Conservation (phyloP, 2,329 filamentous ascomycete genomes). For the Samsoniella hepiali region DNA sequence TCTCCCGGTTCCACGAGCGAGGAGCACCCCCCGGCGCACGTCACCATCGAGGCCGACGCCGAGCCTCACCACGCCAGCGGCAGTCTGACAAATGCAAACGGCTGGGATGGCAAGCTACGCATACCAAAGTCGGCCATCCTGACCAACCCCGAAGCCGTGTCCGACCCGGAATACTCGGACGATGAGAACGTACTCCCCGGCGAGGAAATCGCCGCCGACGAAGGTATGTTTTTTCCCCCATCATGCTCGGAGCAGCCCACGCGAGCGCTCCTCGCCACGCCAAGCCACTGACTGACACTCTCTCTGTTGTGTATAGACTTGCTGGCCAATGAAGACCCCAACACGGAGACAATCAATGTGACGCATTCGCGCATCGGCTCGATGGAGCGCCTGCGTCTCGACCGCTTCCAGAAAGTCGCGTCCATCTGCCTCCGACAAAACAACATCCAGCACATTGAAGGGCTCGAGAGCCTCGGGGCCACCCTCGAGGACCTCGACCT, state of each 20-base stretch:
- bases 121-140: constrained; percentile 61
- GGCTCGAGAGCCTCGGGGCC: constrained; percentile 61
- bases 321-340: constrained; percentile 56
- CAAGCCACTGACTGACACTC: not conserved
- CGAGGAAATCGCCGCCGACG: constrained; percentile 76
- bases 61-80: constrained; percentile 36
- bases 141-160: constrained; percentile 75
- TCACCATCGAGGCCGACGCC: constrained; percentile 46
- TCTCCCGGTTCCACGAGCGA: constrained; percentile 33
- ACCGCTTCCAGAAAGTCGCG: constrained; percentile 73
- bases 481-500: constrained; percentile 83
- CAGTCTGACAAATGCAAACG: constrained; percentile 57
- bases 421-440: constrained; percentile 93
- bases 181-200: constrained; percentile 65
- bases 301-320: constrained; percentile 45
- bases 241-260: not conserved
- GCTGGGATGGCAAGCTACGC: constrained; percentile 82
- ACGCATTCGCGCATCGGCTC: constrained; percentile 83
- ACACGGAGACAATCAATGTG: constrained; percentile 77
- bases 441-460: constrained; percentile 74
- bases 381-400: constrained; percentile 73
- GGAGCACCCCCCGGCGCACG: constrained; percentile 39
- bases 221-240: constrained; percentile 51
- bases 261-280: not conserved
- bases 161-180: constrained; percentile 81